Evolutionary conservation across 306 rosid species (phyloP).

Genomic region (Acacia crassicarpa): DNA sequence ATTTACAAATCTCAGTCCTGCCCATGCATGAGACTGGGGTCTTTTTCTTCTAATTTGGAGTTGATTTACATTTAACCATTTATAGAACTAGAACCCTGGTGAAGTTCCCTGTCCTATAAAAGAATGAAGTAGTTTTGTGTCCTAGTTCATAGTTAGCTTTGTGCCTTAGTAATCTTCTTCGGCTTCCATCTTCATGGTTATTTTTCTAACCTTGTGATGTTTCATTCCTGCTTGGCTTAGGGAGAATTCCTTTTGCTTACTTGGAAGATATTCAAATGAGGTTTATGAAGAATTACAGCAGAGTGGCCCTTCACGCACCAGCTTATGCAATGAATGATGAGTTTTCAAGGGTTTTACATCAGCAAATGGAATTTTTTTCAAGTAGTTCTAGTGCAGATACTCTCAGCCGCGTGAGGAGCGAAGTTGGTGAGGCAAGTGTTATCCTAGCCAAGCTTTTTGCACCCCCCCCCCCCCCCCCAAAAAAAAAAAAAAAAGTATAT

Average conservation of each 20-base stretch:
- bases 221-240: conserved; percentile 45
- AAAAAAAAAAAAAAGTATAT: too few species aligned
- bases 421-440: conserved; percentile 94
- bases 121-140: neutral
- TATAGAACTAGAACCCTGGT: neutral
- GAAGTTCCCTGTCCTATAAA: neutral
- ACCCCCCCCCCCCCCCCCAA: conserved; percentile 8
- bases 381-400: conserved; percentile 83
- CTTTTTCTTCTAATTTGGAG: neutral
- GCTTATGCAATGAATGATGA: conserved; percentile 99
- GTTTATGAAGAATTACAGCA: conserved; percentile 93
- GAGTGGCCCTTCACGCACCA: conserved; percentile 83
- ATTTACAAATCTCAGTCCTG: neutral
- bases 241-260: conserved; percentile 92
- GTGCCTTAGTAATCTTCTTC: neutral
- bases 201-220: conserved; percentile 22
- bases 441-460: neutral
- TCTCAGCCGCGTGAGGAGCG: conserved; percentile 87
- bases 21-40: neutral
- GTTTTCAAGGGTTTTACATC: conserved; percentile 96
- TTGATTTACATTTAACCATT: neutral
- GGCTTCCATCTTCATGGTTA: neutral
- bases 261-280: conserved; percentile 98
- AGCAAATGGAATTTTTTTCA: conserved; percentile 96
- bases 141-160: neutral